Conservation (phyloP, 2,329 filamentous ascomycete genomes). For the Bretziella fagacearum region DNA sequence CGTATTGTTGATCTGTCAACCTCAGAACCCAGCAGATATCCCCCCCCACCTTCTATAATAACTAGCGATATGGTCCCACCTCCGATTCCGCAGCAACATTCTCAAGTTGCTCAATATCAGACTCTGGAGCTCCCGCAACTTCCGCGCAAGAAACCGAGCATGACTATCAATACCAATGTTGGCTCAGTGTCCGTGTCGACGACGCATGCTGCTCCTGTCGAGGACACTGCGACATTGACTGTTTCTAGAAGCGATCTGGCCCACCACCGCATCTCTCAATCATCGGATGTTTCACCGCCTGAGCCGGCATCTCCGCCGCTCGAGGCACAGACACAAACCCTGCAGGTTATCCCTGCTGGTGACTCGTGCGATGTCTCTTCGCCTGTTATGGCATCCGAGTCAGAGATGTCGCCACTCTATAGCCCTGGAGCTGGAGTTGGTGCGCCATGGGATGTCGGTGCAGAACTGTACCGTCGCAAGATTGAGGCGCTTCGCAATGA, state of each 20-base stretch:
- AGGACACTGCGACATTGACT: conserved; percentile 5
- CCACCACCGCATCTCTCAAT: conserved; percentile 13
- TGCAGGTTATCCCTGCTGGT: conserved; percentile 8
- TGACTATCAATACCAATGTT: conserved; percentile 7
- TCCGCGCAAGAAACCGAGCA: conserved; percentile 3
- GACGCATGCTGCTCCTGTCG: neutral
- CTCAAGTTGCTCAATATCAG: neutral
- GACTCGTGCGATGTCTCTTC: conserved; percentile 11
- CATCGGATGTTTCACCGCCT: conserved; percentile 12
- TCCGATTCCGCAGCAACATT: conserved; percentile 3
- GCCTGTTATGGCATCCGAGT: conserved; percentile 5
- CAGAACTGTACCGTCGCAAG: conserved; percentile 71
- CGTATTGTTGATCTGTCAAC: conserved; percentile 49
- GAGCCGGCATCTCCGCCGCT: conserved; percentile 12
- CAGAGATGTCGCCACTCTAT: conserved; percentile 12
- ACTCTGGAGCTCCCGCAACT: conserved; percentile 3
- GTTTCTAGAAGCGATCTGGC: conserved; percentile 1
- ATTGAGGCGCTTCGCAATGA: conserved; percentile 73
- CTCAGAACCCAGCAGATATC: conserved; percentile 23
- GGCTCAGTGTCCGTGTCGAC: neutral
- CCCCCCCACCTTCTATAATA: conserved; percentile 5
- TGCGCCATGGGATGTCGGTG: conserved; percentile 48
- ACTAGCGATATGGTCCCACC: conserved; percentile 12
- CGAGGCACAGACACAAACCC: conserved; percentile 6
- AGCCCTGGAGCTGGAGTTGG: conserved; percentile 23